Conservation (phyloP, 2,329 filamentous ascomycete species). For the Arthroderma sp. region DNA sequence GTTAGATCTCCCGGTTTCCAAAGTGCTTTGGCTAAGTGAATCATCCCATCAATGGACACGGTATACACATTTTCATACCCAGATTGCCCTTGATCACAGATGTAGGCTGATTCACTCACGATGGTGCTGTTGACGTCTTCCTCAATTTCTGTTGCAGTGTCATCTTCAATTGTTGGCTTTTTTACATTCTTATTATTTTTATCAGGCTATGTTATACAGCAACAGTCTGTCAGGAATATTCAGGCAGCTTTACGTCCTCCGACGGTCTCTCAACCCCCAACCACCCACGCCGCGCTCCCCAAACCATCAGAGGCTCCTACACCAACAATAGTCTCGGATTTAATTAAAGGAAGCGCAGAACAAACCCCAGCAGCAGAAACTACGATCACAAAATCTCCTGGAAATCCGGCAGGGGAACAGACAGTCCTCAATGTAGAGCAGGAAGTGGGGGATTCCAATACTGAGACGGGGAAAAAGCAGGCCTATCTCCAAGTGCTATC, state of each 20-base stretch:
- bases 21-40: too few species aligned
- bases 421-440: background rate
- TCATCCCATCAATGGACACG: too few species aligned
- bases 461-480: conserved; percentile 14
- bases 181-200: conserved; percentile 77
- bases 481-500: conserved; percentile 34
- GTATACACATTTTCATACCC: too few species aligned
- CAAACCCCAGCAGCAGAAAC: background rate
- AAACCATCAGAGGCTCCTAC: background rate
- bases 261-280: background rate
- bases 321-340: background rate
- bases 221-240: conserved; percentile 67
- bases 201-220: conserved; percentile 76
- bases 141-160: conserved; percentile 31
- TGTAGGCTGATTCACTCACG: background rate
- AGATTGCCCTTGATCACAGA: too few species aligned
- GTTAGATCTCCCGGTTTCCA: too few species aligned
- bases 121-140: conserved; percentile 36
- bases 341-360: background rate
- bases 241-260: conserved; percentile 30
- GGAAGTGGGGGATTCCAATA: background rate
- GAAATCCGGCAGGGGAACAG: background rate
- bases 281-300: background rate
- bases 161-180: conserved; percentile 45
- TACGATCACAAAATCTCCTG: too few species aligned